Evolutionary conservation across 176 grass and related monocot species (phyloP).

Genomic region (Poa pratensis): DNA sequence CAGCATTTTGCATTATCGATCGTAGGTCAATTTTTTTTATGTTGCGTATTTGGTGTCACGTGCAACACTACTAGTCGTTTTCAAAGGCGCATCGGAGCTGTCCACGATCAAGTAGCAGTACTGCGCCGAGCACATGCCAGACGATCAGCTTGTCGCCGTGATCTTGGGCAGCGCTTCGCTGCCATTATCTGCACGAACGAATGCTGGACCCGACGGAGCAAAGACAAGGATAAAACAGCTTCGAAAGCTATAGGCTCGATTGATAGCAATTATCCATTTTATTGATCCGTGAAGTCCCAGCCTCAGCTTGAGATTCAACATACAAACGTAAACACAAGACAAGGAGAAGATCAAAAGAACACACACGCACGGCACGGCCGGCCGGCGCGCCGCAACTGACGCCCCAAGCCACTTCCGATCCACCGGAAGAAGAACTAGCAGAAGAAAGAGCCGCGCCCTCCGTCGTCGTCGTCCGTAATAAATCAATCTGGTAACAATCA

Average conservation of each 20-base stretch:
- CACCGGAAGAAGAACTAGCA: background rate
- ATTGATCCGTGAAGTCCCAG: background rate
- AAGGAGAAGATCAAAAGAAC: too few relatives aligned
- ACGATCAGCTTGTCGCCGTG: background rate
- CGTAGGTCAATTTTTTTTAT: too few relatives aligned
- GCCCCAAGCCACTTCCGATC: too few relatives aligned
- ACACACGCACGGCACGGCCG: too few relatives aligned
- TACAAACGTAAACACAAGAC: too few relatives aligned
- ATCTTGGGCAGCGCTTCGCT: background rate
- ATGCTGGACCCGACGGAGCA: background rate
- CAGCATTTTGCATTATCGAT: too few relatives aligned
- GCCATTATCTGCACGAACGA: background rate
- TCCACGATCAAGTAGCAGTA: too few relatives aligned
- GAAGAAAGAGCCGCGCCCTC: background rate
- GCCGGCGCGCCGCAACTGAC: too few relatives aligned
- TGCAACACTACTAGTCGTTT: too few relatives aligned
- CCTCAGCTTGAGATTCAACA: background rate
- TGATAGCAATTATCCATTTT: background rate
- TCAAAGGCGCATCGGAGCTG: too few relatives aligned
- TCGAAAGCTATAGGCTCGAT: background rate
- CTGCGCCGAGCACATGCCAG: background rate
- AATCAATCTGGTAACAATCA: background rate
- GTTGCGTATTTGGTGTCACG: too few relatives aligned
- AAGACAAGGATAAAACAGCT: background rate
- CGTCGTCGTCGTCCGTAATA: background rate